phyloP scores from a whole-genome alignment of 768 basidiomycete genomes.

The Termitomyces bulborhizus region DNA sequence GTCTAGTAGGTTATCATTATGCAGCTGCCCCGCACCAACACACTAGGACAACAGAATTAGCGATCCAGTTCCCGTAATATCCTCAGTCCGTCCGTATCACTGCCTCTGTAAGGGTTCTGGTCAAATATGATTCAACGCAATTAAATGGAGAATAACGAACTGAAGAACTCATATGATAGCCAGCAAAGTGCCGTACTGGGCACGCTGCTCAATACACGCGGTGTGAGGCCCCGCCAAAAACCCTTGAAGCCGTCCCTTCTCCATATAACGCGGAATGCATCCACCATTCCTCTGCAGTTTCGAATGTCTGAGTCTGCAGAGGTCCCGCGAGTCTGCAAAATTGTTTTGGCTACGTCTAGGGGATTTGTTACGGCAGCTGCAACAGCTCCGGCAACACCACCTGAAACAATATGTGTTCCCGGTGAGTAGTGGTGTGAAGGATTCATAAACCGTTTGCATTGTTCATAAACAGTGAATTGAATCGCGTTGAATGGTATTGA shows the following conservation, averaged over 20 bases:
- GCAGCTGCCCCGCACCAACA: slow-evolving; percentile 7
- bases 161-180: slow-evolving; percentile 98
- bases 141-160: slow-evolving; percentile 44
- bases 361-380: slow-evolving; percentile 96
- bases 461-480: slow-evolving; percentile 96
- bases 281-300: slow-evolving; percentile 74
- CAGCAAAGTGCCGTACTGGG: slow-evolving; percentile 97
- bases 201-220: slow-evolving; percentile 91
- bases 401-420: slow-evolving; percentile 86
- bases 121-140: slow-evolving; percentile 5
- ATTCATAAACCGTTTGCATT: slow-evolving; percentile 81
- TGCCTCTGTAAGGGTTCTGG: slow-evolving; percentile 39
- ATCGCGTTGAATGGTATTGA: slow-evolving; percentile 97
- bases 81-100: slow-evolving; percentile 50
- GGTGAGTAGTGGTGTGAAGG: slow-evolving; percentile 87
- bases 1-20: slow-evolving; percentile 4
- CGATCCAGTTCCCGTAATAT: slow-evolving; percentile 1
- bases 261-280: slow-evolving; percentile 89
- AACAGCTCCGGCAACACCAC: slow-evolving; percentile 88
- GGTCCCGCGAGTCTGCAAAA: slow-evolving; percentile 92
- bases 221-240: slow-evolving; percentile 82
- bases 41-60: neutral
- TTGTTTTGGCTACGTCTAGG: slow-evolving; percentile 95
- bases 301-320: slow-evolving; percentile 83
- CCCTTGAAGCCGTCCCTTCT: slow-evolving; percentile 79